phyloP scores from a whole-genome alignment of 768 basidiomycete species.

The Lactarius indigo region DNA sequence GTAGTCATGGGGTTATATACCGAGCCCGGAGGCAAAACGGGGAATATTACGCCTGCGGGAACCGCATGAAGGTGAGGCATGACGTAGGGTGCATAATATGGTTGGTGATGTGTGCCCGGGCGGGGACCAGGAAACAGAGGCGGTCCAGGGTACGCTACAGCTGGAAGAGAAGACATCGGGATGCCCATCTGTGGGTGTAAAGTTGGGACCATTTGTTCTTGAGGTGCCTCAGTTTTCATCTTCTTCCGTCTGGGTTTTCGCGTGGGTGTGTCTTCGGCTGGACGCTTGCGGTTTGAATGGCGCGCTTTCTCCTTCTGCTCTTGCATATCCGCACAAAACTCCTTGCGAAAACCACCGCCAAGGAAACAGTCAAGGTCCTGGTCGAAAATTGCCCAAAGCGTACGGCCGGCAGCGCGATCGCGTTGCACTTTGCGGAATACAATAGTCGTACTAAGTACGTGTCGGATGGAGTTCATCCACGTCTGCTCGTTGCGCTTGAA shows the following conservation, averaged over 20 bases:
- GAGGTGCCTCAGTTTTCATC: slow-evolving; percentile 23
- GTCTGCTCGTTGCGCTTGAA: slow-evolving; percentile 91
- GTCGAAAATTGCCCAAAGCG: slow-evolving; percentile 84
- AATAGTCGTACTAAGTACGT: slow-evolving; percentile 89
- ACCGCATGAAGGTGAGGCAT: slow-evolving; percentile 42
- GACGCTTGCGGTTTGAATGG: slow-evolving; percentile 20
- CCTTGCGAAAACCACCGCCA: slow-evolving; percentile 77
- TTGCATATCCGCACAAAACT: slow-evolving; percentile 41
- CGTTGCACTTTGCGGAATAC: slow-evolving; percentile 85
- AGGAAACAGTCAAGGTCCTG: slow-evolving; percentile 80
- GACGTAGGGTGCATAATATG: slow-evolving; percentile 48
- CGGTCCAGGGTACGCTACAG: slow-evolving; percentile 29
- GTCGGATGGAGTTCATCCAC: slow-evolving; percentile 99
- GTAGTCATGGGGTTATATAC: slow-evolving; percentile 35
- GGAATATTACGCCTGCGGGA: slow-evolving; percentile 68
- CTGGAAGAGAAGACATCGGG: slow-evolving; percentile 25
- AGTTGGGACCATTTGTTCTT: slow-evolving; percentile 6
- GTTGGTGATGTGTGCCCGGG: slow-evolving; percentile 62
- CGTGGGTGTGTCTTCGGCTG: slow-evolving; percentile 24
- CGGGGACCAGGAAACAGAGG: slow-evolving; percentile 31
- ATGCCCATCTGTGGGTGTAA: slow-evolving; percentile 20
- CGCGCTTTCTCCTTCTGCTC: slow-evolving; percentile 32
- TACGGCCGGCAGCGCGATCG: slow-evolving; percentile 73
- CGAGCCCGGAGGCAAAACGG: slow-evolving; percentile 58
- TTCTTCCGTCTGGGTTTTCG: slow-evolving; percentile 34